Conservation (phyloP, 2,329 filamentous ascomycete genomes). For the Myriosclerotinia duriaeana region DNA sequence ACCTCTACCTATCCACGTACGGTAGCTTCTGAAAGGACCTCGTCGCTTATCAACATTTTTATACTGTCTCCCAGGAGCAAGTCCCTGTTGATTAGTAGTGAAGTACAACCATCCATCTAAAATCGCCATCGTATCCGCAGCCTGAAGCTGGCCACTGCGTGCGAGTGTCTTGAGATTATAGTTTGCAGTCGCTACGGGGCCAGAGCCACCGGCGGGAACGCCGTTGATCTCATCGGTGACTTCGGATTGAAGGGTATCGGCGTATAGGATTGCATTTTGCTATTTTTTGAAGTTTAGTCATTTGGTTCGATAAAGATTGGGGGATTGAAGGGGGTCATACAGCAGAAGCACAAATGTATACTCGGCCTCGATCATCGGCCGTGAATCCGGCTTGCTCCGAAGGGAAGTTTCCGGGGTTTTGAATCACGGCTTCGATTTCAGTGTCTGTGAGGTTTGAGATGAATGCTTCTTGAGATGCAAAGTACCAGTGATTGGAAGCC, state of each 20-base stretch:
- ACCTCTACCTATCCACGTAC: conserved; percentile 5
- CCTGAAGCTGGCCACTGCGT: neutral
- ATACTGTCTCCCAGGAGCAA: conserved; percentile 13
- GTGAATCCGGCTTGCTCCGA: conserved; percentile 11
- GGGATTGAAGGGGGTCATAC: neutral
- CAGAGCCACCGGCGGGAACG: neutral
- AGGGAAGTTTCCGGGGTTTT: conserved; percentile 9
- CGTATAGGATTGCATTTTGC: conserved; percentile 13
- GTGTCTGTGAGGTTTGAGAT: conserved; percentile 8
- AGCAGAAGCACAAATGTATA: conserved; percentile 14
- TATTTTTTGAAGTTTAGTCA: neutral
- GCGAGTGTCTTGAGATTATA: conserved; percentile 5
- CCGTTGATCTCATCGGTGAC: conserved; percentile 10
- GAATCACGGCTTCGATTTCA: conserved; percentile 4
- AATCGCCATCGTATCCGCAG: conserved; percentile 13
- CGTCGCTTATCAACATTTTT: conserved; percentile 11
- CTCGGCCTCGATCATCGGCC: conserved; percentile 3
- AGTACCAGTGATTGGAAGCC: conserved; percentile 15
- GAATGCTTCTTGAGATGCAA: conserved; percentile 3
- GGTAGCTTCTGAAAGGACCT: conserved; percentile 8
- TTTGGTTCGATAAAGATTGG: too few relatives aligned
- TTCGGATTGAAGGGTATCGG: conserved; percentile 4
- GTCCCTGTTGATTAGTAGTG: conserved; percentile 11
- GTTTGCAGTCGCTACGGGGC: conserved; percentile 1
- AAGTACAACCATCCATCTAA: conserved; percentile 16